phyloP scores from a whole-genome alignment of 2,329 filamentous ascomycete species.

The Diaporthe sp. region DNA sequence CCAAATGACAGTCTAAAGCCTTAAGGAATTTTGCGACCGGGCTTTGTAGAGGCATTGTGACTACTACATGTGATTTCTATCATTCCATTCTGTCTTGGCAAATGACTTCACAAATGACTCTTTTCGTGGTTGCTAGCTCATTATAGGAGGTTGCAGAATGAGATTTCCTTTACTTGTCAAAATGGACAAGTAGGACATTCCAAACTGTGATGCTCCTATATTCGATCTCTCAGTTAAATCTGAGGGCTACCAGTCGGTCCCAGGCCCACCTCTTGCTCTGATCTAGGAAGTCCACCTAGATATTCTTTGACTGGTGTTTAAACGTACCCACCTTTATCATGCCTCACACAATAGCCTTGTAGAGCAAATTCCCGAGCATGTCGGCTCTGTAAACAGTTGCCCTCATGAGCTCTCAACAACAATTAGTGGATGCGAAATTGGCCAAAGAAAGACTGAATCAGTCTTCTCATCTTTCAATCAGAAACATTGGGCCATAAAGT shows the following conservation, averaged over 20 bases:
- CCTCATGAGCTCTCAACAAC: background rate
- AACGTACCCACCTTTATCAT: background rate
- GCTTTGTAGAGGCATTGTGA: background rate
- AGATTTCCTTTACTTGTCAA: too few species aligned
- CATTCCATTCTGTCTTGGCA: background rate
- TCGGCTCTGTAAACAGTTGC: background rate
- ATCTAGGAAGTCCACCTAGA: background rate
- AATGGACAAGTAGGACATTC: background rate
- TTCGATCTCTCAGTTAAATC: background rate
- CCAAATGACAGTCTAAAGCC: background rate
- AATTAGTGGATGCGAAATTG: background rate
- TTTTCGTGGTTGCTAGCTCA: background rate
- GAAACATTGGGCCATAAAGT: accelerated
- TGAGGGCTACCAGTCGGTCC: too few species aligned
- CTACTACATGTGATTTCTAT: background rate
- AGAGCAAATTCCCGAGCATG: background rate
- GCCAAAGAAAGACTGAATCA: background rate
- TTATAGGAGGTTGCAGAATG: too few species aligned
- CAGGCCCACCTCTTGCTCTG: too few species aligned
- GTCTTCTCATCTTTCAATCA: accelerated
- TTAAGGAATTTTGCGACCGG: too few species aligned
- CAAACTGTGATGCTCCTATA: background rate
- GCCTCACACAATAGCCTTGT: background rate
- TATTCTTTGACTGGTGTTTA: background rate
- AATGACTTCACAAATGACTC: background rate